Evolutionary conservation across 1,139 yeast genomes (phyloP).

Genomic region (Trichomonascaceae sp.): DNA sequence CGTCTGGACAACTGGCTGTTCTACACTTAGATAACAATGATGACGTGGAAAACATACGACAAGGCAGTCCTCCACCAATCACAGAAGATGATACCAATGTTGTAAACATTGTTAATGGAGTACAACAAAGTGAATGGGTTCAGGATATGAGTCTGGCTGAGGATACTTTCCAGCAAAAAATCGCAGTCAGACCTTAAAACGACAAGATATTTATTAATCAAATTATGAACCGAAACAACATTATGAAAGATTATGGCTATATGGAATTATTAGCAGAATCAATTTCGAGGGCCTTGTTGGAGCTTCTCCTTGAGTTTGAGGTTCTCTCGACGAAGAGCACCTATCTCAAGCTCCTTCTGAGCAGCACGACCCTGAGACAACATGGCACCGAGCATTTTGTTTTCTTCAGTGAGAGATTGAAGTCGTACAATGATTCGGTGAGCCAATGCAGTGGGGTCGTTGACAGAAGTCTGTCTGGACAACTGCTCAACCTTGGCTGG

Average conservation of each 20-base stretch:
- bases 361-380: slow-evolving; percentile 66
- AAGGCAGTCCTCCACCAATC: slow-evolving; percentile 18
- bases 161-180: slow-evolving; percentile 21
- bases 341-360: slow-evolving; percentile 64
- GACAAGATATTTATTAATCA: neutral
- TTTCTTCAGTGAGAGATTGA: slow-evolving; percentile 59
- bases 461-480: slow-evolving; percentile 1
- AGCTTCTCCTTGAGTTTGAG: slow-evolving; percentile 15
- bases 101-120: slow-evolving; percentile 19
- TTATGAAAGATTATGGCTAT: neutral
- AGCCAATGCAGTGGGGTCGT: slow-evolving; percentile 36
- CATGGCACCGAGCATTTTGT: slow-evolving; percentile 61
- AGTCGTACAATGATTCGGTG: slow-evolving; percentile 67
- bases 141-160: slow-evolving; percentile 18
- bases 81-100: slow-evolving; percentile 22
- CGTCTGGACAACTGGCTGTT: slow-evolving; percentile 3
- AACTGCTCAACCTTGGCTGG: neutral
- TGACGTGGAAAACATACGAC: slow-evolving; percentile 1
- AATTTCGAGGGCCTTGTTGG: slow-evolving; percentile 2
- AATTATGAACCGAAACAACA: neutral
- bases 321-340: slow-evolving; percentile 50
- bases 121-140: slow-evolving; percentile 24
- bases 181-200: slow-evolving; percentile 1
- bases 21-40: neutral
- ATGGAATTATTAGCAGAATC: neutral